phyloP scores from a whole-genome alignment of 2,329 filamentous ascomycete species.

The Paraphoma chrysanthemicola region DNA sequence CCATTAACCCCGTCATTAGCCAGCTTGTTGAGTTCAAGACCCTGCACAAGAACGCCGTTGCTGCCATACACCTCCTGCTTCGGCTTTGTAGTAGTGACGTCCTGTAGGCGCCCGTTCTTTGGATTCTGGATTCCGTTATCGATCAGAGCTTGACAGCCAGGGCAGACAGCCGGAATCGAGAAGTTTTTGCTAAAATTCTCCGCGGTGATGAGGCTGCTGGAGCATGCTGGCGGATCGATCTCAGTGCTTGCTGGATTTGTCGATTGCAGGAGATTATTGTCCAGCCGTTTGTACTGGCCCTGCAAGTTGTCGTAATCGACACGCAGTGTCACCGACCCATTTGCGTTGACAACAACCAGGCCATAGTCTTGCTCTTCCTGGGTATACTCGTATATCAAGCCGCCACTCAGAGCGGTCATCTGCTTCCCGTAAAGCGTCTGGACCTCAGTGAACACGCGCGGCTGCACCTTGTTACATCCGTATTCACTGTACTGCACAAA shows the following conservation, averaged over 20 bases:
- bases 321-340: slow-evolving; percentile 53
- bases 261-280: slow-evolving; percentile 72
- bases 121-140: slow-evolving; percentile 74
- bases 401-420: slow-evolving; percentile 77
- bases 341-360: slow-evolving; percentile 53
- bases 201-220: slow-evolving; percentile 68
- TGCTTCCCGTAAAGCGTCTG: slow-evolving; percentile 72
- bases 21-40: slow-evolving; percentile 66
- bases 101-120: slow-evolving; percentile 63
- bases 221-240: slow-evolving; percentile 69
- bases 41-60: slow-evolving; percentile 65
- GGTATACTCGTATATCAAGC: slow-evolving; percentile 81
- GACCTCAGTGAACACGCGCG: slow-evolving; percentile 79
- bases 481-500: slow-evolving; percentile 70
- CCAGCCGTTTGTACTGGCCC: slow-evolving; percentile 75
- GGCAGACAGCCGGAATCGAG: slow-evolving; percentile 72
- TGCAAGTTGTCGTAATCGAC: slow-evolving; percentile 71
- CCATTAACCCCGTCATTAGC: slow-evolving; percentile 61
- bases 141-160: slow-evolving; percentile 76
- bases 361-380: slow-evolving; percentile 70
- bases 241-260: slow-evolving; percentile 64
- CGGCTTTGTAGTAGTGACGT: slow-evolving; percentile 64
- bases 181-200: slow-evolving; percentile 78
- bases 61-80: slow-evolving; percentile 63
- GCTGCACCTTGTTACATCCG: slow-evolving; percentile 72